Percentiles rank a stretch among this genome's conserved stretches.
phyloP scores from a whole-genome alignment of 257 asterid genomes.

The Plantago ovata region DNA sequence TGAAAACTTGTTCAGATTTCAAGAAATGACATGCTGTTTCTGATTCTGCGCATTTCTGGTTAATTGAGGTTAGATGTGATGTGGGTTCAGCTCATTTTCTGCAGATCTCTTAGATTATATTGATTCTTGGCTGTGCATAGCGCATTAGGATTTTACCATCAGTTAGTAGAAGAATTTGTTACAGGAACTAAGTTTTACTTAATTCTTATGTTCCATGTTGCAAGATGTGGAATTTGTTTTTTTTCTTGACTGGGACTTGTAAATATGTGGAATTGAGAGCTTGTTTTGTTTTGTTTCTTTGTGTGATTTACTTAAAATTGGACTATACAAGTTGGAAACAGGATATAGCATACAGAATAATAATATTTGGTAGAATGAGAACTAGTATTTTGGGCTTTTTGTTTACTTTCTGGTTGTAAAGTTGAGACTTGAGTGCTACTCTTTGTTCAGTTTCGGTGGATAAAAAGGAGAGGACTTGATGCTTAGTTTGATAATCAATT shows the following conservation, averaged over 20 bases:
- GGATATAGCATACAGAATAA: too few relatives aligned
- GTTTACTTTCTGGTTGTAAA: background rate
- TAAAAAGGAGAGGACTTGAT: background rate
- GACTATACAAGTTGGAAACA: too few relatives aligned
- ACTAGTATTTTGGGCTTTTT: too few relatives aligned
- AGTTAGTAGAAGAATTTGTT: background rate
- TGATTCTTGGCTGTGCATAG: conserved; percentile 3
- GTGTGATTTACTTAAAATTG: too few relatives aligned
- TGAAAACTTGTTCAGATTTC: background rate
- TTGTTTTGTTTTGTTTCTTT: conserved; percentile 6
- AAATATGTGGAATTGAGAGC: too few relatives aligned
- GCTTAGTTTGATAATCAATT: background rate
- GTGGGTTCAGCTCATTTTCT: conserved; percentile 30
- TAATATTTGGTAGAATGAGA: too few relatives aligned
- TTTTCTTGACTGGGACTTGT: too few relatives aligned
- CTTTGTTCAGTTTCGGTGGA: background rate
- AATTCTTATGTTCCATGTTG: too few relatives aligned
- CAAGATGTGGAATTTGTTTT: too few relatives aligned
- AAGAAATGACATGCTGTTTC: conserved; percentile 6
- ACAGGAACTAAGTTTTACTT: too few relatives aligned
- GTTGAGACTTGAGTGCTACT: background rate
- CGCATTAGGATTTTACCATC: conserved; percentile 10
- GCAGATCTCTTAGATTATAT: conserved; percentile 2
- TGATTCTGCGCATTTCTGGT: conserved; percentile 35
- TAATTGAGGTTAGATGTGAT: conserved; percentile 13